A percentile compares a stretch with the other conserved stretches of the same genome.
Conservation (phyloP, 1,284 basidiomycete genomes). For the Vanrija sp. region DNA sequence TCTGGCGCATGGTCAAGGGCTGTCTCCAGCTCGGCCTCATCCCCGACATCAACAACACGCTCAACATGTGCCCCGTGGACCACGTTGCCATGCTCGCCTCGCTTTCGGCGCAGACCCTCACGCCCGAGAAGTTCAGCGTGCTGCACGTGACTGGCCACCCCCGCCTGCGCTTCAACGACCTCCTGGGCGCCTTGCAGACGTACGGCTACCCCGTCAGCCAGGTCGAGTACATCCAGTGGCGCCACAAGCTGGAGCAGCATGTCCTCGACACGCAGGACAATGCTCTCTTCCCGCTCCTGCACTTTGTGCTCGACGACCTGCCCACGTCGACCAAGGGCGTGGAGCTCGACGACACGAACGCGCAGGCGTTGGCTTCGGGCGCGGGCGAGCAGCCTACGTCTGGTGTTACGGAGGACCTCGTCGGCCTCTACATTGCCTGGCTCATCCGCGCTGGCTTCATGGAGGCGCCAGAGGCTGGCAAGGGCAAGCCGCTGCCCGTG, state of each 20-base stretch:
- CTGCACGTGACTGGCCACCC: slow-evolving; percentile 86
- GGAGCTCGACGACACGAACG: slow-evolving; percentile 84
- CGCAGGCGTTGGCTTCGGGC: slow-evolving; percentile 60
- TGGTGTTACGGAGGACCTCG: slow-evolving; percentile 71
- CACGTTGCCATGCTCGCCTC: slow-evolving; percentile 84
- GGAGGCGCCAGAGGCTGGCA: slow-evolving; percentile 55
- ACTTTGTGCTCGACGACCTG: slow-evolving; percentile 95
- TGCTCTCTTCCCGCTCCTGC: slow-evolving; percentile 92
- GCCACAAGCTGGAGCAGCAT: slow-evolving; percentile 86
- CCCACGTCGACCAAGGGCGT: slow-evolving; percentile 95
- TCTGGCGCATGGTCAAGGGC: slow-evolving; percentile 97
- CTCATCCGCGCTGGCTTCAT: slow-evolving; percentile 83
- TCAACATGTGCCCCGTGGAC: slow-evolving; percentile 98
- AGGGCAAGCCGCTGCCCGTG: slow-evolving; percentile 40
- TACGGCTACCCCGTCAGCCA: slow-evolving; percentile 78
- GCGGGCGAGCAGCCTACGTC: slow-evolving; percentile 53
- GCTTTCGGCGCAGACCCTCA: slow-evolving; percentile 61
- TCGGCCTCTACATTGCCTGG: slow-evolving; percentile 94
- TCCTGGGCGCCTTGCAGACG: slow-evolving; percentile 68
- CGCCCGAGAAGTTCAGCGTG: slow-evolving; percentile 58
- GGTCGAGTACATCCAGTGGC: slow-evolving; percentile 90
- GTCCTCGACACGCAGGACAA: slow-evolving; percentile 92
- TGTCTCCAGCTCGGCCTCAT: slow-evolving; percentile 92
- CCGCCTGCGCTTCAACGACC: slow-evolving; percentile 81
- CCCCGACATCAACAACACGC: slow-evolving; percentile 95